Percentiles rank a stretch among this genome's conserved stretches.
Conservation (phyloP, 164 flowering plant genomes). For the Nymphaea colorata region DNA sequence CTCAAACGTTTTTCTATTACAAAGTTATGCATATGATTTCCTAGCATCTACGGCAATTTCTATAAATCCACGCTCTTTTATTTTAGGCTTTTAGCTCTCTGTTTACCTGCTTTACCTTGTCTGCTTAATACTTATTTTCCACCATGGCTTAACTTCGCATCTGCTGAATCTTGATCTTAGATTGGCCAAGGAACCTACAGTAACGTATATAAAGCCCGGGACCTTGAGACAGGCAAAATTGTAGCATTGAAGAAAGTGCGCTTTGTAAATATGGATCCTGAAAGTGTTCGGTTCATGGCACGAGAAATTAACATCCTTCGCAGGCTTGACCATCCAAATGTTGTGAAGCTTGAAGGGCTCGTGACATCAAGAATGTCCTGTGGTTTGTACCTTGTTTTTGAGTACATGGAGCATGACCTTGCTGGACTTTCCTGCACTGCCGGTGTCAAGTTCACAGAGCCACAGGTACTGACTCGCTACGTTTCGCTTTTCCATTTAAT, state of each 20-base stretch:
- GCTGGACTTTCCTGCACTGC: constrained; percentile 67
- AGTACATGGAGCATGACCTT: constrained; percentile 93
- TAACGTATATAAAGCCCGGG: constrained; percentile 78
- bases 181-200: constrained; percentile 96
- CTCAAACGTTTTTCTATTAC: no score
- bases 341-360: constrained; percentile 75
- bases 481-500: background rate
- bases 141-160: background rate
- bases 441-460: constrained; percentile 52
- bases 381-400: constrained; percentile 71
- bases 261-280: constrained; percentile 85
- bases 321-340: constrained; percentile 79
- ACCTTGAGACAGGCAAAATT: constrained; percentile 64
- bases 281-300: constrained; percentile 91
- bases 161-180: constrained; percentile 21
- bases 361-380: constrained; percentile 62
- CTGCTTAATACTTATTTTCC: no score
- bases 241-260: constrained; percentile 88
- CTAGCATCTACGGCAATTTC: no score
- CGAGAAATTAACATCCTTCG: constrained; percentile 74
- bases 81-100: no score
- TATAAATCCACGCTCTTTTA: no score
- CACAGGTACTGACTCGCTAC: constrained; percentile 36
- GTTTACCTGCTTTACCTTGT: no score
- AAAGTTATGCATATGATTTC: no score